Base-by-base conservation (phyloP, 805 yeast genomes). In the Candida hungchunana region DNA sequence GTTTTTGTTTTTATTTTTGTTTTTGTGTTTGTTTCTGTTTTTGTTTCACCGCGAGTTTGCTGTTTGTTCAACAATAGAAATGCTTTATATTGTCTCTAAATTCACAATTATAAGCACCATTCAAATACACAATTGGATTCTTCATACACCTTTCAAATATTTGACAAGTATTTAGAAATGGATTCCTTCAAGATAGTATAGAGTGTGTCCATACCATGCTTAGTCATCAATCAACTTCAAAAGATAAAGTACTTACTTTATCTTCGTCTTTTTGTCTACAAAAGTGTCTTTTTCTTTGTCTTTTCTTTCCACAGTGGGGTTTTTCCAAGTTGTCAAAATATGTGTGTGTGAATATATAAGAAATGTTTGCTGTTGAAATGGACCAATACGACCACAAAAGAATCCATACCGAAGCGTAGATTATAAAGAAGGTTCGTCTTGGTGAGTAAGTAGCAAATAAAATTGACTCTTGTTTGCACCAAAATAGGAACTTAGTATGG, bases 381-480 rank as follows among this genome's bases (percentile, higher is more conserved):
- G 85, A 79, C 80, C 85, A 64, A 65, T 59, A 62, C 61, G 66
- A 48, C 68, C 77, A 77, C 61, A 18, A 16, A 31, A n/a, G 26
- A 37, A 34, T 36, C 44, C 33, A 39, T 34, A 42, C 52, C 51
- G 51, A 46, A 43, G 49, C 31, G 42, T 31, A 15, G 32, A 37
- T 36, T 40, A 29, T 36, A 10, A 31, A 31, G 32, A 50, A 58
- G 47, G 31, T n/a, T n/a, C 62, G 69, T 56, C 66, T 69, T 59
- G 89, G 81, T 82, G 90, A 82, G 90, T 82, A 82, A 66, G 60
- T 59, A 69, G 75, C 81, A 63, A 21, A 26, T 71, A n/a, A n/a
- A n/a, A n/a, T n/a, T n/a, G 47, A 46, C 61, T 82, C 87, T 85
- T 66, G 95, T 82, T 85, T 81, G 88, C 88, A 67, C 82, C 77